Evolutionary conservation across 352 stramenopile genomes (phyloP).

Genomic region (Phytophthora pluvialis): DNA sequence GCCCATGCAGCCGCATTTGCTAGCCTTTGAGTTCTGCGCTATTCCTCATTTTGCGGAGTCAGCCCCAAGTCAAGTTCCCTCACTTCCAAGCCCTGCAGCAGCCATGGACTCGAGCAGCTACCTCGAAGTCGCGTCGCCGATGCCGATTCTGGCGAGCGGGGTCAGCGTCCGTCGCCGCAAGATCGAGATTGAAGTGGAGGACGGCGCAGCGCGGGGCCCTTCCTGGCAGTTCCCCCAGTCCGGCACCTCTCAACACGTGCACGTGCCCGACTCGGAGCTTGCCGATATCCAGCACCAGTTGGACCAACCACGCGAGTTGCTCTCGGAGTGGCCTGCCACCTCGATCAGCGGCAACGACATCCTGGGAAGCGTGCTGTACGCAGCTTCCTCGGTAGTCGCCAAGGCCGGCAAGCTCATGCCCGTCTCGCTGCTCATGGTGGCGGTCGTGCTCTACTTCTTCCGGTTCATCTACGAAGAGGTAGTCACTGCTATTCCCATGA

Average conservation of each 20-base stretch:
- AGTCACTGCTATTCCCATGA: slow-evolving; percentile 86
- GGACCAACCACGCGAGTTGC: slow-evolving; percentile 24
- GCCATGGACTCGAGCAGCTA: slow-evolving; percentile 16
- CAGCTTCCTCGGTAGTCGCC: slow-evolving; percentile 39
- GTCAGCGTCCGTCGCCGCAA: slow-evolving; percentile 35
- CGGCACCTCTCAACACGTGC: slow-evolving; percentile 38
- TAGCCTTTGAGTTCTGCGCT: slow-evolving; percentile 6
- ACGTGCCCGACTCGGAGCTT: slow-evolving; percentile 36
- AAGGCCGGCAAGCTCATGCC: slow-evolving; percentile 80
- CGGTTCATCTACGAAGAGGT: slow-evolving; percentile 90
- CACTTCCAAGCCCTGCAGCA: not conserved
- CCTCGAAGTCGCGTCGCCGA: slow-evolving; percentile 26
- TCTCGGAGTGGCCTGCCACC: slow-evolving; percentile 79
- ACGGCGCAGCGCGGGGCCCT: slow-evolving; percentile 26
- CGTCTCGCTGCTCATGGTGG: slow-evolving; percentile 75
- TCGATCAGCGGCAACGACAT: slow-evolving; percentile 92
- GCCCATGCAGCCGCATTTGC: not conserved
- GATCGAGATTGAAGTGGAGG: slow-evolving; percentile 49
- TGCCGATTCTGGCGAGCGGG: slow-evolving; percentile 18
- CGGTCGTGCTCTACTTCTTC: slow-evolving; percentile 56
- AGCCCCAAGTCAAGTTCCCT: slow-evolving; percentile 16
- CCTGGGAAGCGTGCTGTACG: slow-evolving; percentile 80
- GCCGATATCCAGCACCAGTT: slow-evolving; percentile 35
- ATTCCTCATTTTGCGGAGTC: slow-evolving; percentile 25
- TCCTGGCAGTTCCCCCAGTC: slow-evolving; percentile 42